Evolutionary conservation across 371 early-diverging fungal species (phyloP).

Genomic region (Lichtheimia corymbifera): DNA sequence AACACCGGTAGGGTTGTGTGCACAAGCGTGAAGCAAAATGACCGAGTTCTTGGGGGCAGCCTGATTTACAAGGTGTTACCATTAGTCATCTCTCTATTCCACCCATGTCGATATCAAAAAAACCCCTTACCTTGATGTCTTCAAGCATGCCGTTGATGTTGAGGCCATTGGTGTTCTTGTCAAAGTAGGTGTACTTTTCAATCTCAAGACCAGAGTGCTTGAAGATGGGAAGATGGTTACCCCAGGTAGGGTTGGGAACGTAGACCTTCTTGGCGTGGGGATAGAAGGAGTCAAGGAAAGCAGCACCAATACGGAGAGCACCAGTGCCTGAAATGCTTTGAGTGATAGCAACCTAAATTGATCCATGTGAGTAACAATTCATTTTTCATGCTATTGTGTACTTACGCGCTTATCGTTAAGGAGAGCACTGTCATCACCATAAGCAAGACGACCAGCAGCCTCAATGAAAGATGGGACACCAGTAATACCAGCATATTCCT

Average conservation of each 20-base stretch:
- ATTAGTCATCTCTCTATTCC: neutral
- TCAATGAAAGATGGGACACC: constrained; percentile 86
- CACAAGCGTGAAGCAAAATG: constrained; percentile 96
- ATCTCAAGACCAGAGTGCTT: constrained; percentile 88
- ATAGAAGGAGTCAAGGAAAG: constrained; percentile 85
- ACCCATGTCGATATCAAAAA: too few relatives aligned
- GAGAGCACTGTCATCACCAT: constrained; percentile 76
- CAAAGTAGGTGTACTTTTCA: constrained; percentile 91
- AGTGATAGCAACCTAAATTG: constrained; percentile 73
- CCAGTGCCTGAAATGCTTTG: constrained; percentile 98
- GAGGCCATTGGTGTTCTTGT: constrained; percentile 90
- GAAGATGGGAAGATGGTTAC: constrained; percentile 96
- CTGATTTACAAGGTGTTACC: constrained; percentile 27
- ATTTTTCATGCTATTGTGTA: neutral
- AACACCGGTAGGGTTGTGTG: constrained; percentile 99
- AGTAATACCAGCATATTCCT: constrained; percentile 96
- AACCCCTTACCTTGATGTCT: constrained; percentile 69
- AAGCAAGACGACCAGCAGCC: constrained; percentile 86
- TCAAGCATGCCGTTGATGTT: constrained; percentile 92
- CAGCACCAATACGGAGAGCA: constrained; percentile 94
- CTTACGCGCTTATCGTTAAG: constrained; percentile 74
- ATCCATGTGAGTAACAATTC: neutral
- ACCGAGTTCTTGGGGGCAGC: constrained; percentile 87
- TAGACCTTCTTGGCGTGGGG: constrained; percentile 86
- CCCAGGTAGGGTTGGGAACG: constrained; percentile 97